Evolutionary conservation across 2,329 filamentous ascomycete genomes (phyloP), one percentile per base, ranked within the genome.

Genomic region (Dissoconium aciculare): DNA sequence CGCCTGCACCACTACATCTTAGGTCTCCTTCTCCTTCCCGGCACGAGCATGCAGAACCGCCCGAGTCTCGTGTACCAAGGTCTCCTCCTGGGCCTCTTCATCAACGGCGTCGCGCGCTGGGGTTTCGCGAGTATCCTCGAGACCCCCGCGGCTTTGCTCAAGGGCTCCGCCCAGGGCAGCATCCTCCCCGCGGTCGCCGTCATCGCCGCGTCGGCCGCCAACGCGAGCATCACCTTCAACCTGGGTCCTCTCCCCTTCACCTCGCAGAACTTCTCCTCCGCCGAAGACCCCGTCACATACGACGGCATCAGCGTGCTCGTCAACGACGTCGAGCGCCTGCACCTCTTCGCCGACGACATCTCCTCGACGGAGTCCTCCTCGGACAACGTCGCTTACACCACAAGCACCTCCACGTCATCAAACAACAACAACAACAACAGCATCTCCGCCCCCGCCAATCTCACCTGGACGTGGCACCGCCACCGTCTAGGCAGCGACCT

Each of bases 1-100:
- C 75, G 89, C 17, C 84, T 98, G 34, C 89, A 98, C 51, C 89
- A 98, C 54, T 98, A 95, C 52, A 81, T 95, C 41, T 64, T 95
- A 4, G 84, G 77, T 1, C 68, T 98, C 10, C 63, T 95, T 0
- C 67, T 98, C 1, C 68, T 95, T 4, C 83, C 85, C 0, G 89
- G 85, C 0, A 95, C 89, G 0, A 75, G 73, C 31, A 74, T 95
- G 54, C 85, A 93, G 43, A 95, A 81, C 4, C 71, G 89, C 0
- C 79, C 82, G 0, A 77, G 76, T 1, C 63, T 95, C 5, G 55
- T 93, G 2, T 95, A 89, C 49, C 87, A 95, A 54, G 89, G 89
- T 8, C 62, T 98, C 2, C 64, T 98, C 0, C 61, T 95, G 5
- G 89, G 89, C 0, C 67, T 95, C 0, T 95, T 94, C 54, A 76